These are phyloP conservation scores for Neopestalotiopsis sp. DNA, from an alignment of 2,329 filamentous ascomycete species.

Conservation along the genomic window DNA sequence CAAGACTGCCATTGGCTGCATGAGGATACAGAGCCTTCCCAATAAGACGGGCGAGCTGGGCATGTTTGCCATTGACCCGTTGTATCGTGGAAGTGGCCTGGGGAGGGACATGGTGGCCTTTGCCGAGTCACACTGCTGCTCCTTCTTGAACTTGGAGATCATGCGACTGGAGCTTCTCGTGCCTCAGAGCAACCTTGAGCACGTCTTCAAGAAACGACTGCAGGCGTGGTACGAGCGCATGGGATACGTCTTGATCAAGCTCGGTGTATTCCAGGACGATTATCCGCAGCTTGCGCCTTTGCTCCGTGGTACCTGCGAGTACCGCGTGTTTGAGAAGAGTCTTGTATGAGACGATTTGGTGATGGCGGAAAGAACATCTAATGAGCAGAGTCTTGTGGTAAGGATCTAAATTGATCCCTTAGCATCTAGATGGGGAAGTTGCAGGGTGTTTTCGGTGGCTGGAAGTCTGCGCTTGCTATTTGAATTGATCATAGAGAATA, in stretches of 20 bases:
- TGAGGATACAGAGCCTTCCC: slow-evolving; percentile 26
- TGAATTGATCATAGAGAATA: too few relatives aligned
- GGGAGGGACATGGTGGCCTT: slow-evolving; percentile 32
- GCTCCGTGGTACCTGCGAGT: slow-evolving; percentile 29
- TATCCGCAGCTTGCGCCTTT: slow-evolving; percentile 27
- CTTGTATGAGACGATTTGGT: slow-evolving; percentile 14
- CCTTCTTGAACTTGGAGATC: slow-evolving; percentile 15
- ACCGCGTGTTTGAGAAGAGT: slow-evolving; percentile 32
- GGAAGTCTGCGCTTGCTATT: too few relatives aligned
- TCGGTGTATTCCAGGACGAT: slow-evolving; percentile 26
- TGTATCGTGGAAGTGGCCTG: slow-evolving; percentile 30
- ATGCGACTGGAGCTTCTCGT: slow-evolving; percentile 33
- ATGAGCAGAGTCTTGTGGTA: too few relatives aligned
- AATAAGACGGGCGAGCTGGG: slow-evolving; percentile 30
- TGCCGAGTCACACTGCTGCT: slow-evolving; percentile 29
- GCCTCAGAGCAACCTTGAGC: slow-evolving; percentile 28
- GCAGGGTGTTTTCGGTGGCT: too few relatives aligned
- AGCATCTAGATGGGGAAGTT: too few relatives aligned
- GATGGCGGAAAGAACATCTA: too few relatives aligned
- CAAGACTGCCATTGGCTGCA: slow-evolving; percentile 28
- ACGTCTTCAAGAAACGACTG: slow-evolving; percentile 32
- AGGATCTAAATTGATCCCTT: too few relatives aligned
- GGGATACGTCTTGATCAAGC: slow-evolving; percentile 29
- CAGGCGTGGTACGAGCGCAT: slow-evolving; percentile 33
- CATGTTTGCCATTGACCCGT: slow-evolving; percentile 31